phyloP scores from a whole-genome alignment of 257 asterid genomes.

The Eucommia ulmoides region DNA sequence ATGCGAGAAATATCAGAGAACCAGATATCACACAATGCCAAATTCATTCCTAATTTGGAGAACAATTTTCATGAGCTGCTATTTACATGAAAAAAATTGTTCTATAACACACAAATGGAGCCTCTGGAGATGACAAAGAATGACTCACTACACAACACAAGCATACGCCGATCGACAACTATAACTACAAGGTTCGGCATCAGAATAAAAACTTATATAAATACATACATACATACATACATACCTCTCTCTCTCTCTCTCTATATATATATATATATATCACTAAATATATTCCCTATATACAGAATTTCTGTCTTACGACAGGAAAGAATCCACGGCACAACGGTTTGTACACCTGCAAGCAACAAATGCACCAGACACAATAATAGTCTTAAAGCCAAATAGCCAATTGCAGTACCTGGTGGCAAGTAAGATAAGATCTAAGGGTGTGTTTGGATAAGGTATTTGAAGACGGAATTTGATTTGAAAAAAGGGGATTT shows the following conservation, averaged over 20 bases:
- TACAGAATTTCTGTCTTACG: background rate
- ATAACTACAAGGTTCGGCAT: background rate
- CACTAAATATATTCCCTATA: too few species aligned
- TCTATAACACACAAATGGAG: background rate
- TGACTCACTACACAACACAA: background rate
- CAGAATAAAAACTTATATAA: background rate
- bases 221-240: background rate
- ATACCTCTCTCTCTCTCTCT: background rate
- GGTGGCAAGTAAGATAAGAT: too few species aligned
- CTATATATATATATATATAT: background rate
- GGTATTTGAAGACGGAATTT: too few species aligned
- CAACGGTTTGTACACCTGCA: background rate
- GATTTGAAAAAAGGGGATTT: too few species aligned
- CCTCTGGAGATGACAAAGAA: background rate
- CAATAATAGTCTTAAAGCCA: too few species aligned
- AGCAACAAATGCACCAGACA: background rate
- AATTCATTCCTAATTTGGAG: background rate
- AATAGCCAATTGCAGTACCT: too few species aligned
- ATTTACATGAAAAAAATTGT: background rate
- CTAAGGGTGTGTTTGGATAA: too few species aligned
- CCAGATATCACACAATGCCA: background rate
- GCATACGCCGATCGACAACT: background rate
- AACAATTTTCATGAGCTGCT: background rate
- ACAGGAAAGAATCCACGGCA: background rate
- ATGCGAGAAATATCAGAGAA: too few species aligned